Conservation (phyloP, 805 yeast genomes). For the Candida alai region DNA sequence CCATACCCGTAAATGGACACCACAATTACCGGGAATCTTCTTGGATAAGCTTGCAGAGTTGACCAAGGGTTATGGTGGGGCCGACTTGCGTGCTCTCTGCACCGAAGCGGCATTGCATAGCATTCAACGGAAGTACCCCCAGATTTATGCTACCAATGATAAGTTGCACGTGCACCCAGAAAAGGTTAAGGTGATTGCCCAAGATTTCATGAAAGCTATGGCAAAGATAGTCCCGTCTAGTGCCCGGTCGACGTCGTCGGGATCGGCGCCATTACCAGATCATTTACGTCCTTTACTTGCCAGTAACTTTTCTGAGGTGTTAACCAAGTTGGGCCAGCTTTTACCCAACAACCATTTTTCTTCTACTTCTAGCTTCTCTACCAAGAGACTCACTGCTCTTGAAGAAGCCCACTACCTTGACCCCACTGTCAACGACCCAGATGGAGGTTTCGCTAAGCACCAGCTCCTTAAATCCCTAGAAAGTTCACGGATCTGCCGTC, state of each 20-base stretch:
- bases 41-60: conserved; percentile 64
- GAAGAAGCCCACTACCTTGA: conserved; percentile 70
- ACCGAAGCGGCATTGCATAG: conserved; percentile 93
- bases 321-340: conserved; percentile 47
- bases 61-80: conserved; percentile 98
- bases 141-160: conserved; percentile 73
- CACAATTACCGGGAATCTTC: conserved; percentile 59
- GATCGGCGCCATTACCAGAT: conserved; percentile 76
- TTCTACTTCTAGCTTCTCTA: conserved; percentile 26
- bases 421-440: conserved; percentile 49
- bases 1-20: conserved; percentile 87
- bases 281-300: conserved; percentile 61
- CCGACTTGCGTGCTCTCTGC: conserved; percentile 89
- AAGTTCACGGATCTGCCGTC: conserved; percentile 69
- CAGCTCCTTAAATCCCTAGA: conserved; percentile 51
- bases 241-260: conserved; percentile 73
- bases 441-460: conserved; percentile 68
- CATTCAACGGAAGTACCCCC: conserved; percentile 90
- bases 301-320: conserved; percentile 45
- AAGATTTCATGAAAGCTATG: conserved; percentile 82
- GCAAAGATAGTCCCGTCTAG: conserved; percentile 90
- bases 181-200: conserved; percentile 66
- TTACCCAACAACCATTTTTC: conserved; percentile 45
- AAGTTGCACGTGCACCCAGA: conserved; percentile 72
- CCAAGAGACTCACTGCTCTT: conserved; percentile 49